phyloP scores from a whole-genome alignment of 768 basidiomycete species.

The Peribolospora baueri region DNA sequence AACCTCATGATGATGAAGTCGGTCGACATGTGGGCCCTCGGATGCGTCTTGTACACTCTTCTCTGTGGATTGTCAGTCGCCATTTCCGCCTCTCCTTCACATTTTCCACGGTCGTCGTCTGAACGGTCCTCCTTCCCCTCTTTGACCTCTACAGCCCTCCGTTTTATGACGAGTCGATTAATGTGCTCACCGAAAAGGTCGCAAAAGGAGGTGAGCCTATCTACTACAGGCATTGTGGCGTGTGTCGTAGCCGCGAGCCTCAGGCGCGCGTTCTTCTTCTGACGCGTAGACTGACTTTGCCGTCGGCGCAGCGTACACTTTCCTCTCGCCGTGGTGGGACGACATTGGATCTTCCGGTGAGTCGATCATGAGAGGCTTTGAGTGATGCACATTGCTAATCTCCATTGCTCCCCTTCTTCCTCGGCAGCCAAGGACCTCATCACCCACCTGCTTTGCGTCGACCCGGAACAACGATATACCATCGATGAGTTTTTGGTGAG shows the following conservation, averaged over 20 bases:
- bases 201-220: constrained; percentile 44
- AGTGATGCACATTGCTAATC: constrained; percentile 2
- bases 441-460: constrained; percentile 77
- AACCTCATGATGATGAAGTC: constrained; percentile 21
- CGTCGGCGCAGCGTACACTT: constrained; percentile 38
- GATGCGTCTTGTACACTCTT: constrained; percentile 94
- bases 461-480: constrained; percentile 82
- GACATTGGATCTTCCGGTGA: constrained; percentile 60
- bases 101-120: not conserved
- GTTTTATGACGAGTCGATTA: constrained; percentile 98
- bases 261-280: no score
- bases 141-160: constrained; percentile 29
- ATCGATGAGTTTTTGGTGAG: constrained; percentile 72
- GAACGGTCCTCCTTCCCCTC: not conserved
- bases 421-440: constrained; percentile 73
- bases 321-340: constrained; percentile 99
- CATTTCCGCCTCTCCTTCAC: constrained; percentile 17
- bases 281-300: no score
- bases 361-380: constrained; percentile 8
- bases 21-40: constrained; percentile 99
- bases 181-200: constrained; percentile 91
- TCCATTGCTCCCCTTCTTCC: constrained; percentile 1
- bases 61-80: constrained; percentile 52
- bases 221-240: no score
- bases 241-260: no score